Conservation (phyloP, 495 filamentous ascomycete species). For the Arthonia radiata region DNA sequence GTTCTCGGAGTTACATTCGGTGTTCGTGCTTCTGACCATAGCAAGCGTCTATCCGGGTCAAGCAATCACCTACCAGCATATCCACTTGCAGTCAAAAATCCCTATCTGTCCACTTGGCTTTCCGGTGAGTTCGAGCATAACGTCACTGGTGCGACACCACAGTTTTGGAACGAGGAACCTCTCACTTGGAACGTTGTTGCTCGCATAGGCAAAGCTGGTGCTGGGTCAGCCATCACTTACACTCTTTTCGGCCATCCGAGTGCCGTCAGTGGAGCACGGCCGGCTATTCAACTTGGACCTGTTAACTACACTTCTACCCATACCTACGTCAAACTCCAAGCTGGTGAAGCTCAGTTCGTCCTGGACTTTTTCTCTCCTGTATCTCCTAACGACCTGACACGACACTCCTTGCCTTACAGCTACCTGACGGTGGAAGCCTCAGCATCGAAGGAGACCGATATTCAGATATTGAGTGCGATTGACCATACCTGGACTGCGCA, state of each 20-base stretch:
- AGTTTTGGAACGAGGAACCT: constrained; percentile 24
- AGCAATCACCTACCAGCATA: no score
- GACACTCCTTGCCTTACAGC: constrained; percentile 7
- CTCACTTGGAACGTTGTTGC: constrained; percentile 24
- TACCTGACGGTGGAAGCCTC: constrained; percentile 8
- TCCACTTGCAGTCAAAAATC: constrained; percentile 76
- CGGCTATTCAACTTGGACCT: constrained; percentile 16
- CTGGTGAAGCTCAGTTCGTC: constrained; percentile 16
- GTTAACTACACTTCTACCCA: constrained; percentile 23
- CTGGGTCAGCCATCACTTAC: constrained; percentile 21
- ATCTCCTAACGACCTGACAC: constrained; percentile 3
- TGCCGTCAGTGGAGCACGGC: constrained; percentile 9
- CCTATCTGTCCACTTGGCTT: constrained; percentile 62
- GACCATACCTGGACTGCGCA: constrained; percentile 25
- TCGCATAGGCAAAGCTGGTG: constrained; percentile 21
- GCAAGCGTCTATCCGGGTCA: no score
- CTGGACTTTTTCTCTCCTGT: constrained; percentile 15
- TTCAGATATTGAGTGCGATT: constrained; percentile 25
- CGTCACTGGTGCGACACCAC: constrained; percentile 18
- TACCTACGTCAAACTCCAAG: constrained; percentile 18
- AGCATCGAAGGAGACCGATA: constrained; percentile 4
- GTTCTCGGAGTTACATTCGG: no score
- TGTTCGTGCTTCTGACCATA: no score
- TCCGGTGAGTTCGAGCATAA: constrained; percentile 15
- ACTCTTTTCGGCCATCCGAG: constrained; percentile 21